Evolutionary conservation across 2,329 filamentous ascomycete genomes (phyloP).

Genomic region (Beauveria varroae): DNA sequence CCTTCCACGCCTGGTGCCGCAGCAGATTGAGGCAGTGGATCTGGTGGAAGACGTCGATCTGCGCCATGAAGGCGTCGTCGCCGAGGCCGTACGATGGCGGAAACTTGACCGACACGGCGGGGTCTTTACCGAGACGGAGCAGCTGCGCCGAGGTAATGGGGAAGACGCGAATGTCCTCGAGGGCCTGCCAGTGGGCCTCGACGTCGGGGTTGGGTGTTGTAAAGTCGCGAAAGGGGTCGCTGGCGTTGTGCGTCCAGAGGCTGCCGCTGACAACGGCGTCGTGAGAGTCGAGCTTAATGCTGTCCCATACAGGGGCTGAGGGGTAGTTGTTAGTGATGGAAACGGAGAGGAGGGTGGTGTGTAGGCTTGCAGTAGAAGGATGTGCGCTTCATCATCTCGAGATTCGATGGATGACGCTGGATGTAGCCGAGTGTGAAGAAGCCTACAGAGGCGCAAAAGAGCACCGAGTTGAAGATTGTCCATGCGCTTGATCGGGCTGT

Average conservation of each 20-base stretch:
- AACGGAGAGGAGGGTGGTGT: neutral
- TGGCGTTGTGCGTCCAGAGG: neutral
- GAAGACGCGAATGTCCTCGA: conserved; percentile 8
- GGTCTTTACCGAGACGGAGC: conserved; percentile 23
- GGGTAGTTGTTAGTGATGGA: neutral
- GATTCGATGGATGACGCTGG: neutral
- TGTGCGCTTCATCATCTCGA: conserved; percentile 1
- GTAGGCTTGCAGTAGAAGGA: conserved; percentile 5
- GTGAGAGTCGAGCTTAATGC: conserved; percentile 1
- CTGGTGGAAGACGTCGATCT: conserved; percentile 23
- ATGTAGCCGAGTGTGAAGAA: neutral
- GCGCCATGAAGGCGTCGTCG: conserved; percentile 23
- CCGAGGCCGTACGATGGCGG: conserved; percentile 23
- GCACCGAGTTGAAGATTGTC: neutral
- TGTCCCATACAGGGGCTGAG: conserved; percentile 4
- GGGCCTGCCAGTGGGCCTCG: neutral
- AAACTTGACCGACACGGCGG: conserved; percentile 18
- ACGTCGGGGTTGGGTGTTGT: neutral
- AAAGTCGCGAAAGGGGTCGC: neutral
- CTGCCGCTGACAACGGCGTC: neutral
- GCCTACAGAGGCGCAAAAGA: neutral
- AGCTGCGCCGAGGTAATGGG: conserved; percentile 21
- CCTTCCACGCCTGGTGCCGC: conserved; percentile 11
- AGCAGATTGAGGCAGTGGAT: conserved; percentile 18
- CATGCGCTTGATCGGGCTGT: neutral